Evolutionary conservation across 495 filamentous ascomycete genomes (phyloP).

Genomic region (Penicillium goetzii): DNA sequence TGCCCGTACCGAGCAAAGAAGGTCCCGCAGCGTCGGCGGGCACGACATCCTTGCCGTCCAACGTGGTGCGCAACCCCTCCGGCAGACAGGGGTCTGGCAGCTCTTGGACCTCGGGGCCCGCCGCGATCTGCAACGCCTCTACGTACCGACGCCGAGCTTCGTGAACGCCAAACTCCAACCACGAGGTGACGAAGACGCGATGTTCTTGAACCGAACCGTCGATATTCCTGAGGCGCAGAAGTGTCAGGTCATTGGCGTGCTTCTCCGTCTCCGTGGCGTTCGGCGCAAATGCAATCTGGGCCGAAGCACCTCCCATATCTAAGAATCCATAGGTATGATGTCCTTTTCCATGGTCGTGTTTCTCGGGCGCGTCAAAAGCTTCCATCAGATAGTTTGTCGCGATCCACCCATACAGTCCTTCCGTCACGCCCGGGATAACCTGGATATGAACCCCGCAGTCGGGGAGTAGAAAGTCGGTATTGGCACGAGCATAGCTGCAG

Average conservation of each 20-base stretch:
- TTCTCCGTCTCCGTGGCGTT: constrained; percentile 89
- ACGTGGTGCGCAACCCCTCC: constrained; percentile 65
- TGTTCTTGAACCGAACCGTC: constrained; percentile 78
- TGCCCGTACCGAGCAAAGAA: constrained; percentile 76
- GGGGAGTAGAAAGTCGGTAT: constrained; percentile 83
- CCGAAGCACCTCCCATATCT: constrained; percentile 97
- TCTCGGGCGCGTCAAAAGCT: constrained; percentile 81
- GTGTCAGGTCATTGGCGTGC: constrained; percentile 85
- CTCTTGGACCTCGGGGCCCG: constrained; percentile 58
- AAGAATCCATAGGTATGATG: constrained; percentile 98
- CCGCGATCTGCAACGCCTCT: constrained; percentile 64
- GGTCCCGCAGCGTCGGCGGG: constrained; percentile 37
- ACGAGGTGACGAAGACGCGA: constrained; percentile 90
- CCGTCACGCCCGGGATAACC: constrained; percentile 95
- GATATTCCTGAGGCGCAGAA: constrained; percentile 81
- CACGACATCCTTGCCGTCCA: constrained; percentile 58
- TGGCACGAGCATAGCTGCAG: constrained; percentile 78
- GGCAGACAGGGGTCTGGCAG: constrained; percentile 93
- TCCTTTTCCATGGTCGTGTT: constrained; percentile 77
- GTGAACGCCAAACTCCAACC: constrained; percentile 95
- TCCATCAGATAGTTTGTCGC: constrained; percentile 96
- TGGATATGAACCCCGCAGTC: constrained; percentile 92
- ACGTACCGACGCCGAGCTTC: constrained; percentile 85
- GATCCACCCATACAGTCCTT: constrained; percentile 98
- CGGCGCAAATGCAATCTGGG: constrained; percentile 96